Conservation (phyloP, 1,139 yeast genomes). For the Scheffersomyces titani region DNA sequence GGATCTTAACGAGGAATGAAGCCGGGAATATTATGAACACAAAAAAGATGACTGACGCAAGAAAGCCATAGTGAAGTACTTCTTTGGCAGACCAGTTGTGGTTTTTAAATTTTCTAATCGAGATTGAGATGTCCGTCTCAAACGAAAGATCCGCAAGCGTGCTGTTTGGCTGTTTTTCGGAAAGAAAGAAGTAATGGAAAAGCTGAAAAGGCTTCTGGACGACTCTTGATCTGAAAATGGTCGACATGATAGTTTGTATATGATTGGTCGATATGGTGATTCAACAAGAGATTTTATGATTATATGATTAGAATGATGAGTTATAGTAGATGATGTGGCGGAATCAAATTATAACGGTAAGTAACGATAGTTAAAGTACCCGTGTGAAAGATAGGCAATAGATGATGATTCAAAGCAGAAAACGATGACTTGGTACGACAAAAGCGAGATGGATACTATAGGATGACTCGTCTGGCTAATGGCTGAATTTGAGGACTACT, state of each 20-base stretch:
- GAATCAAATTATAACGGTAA: neutral
- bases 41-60: slow-evolving; percentile 49
- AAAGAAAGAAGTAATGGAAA: slow-evolving; percentile 53
- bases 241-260: slow-evolving; percentile 9
- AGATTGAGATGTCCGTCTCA: slow-evolving; percentile 55
- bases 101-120: slow-evolving; percentile 48
- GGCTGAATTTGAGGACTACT: neutral
- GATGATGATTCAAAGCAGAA: neutral
- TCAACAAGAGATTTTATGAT: too few species aligned
- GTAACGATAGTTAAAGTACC: neutral
- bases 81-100: slow-evolving; percentile 53
- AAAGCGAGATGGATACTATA: neutral
- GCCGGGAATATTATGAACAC: slow-evolving; percentile 59
- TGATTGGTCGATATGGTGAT: too few species aligned
- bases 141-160: slow-evolving; percentile 58
- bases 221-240: slow-evolving; percentile 33
- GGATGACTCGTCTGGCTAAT: neutral
- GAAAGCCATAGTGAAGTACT: slow-evolving; percentile 51
- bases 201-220: slow-evolving; percentile 45
- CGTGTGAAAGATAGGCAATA: neutral
- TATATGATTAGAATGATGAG: slow-evolving; percentile 3
- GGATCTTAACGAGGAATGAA: slow-evolving; percentile 44
- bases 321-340: neutral
- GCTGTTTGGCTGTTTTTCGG: slow-evolving; percentile 60
- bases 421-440: neutral